phyloP scores from a whole-genome alignment of 345 rosid species.

The Firmiana major region DNA sequence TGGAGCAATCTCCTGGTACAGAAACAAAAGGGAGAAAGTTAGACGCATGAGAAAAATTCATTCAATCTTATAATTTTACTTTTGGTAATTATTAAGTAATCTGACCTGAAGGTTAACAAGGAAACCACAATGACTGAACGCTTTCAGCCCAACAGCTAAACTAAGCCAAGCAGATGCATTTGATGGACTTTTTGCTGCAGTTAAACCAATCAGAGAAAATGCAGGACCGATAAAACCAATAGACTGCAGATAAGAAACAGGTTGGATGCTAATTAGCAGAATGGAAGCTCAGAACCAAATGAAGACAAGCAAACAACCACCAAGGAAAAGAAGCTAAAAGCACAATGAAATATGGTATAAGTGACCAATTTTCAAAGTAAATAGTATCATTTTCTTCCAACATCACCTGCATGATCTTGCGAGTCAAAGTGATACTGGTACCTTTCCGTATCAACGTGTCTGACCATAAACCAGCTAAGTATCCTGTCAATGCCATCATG shows the following conservation, averaged over 20 bases:
- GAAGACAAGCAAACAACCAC: neutral
- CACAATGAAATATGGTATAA: neutral
- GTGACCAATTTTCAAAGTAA: neutral
- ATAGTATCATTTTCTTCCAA: neutral
- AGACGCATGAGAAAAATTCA: slow-evolving; percentile 11
- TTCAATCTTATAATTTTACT: neutral
- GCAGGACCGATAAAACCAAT: slow-evolving; percentile 88
- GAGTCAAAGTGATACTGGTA: slow-evolving; percentile 69
- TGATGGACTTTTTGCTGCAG: slow-evolving; percentile 64
- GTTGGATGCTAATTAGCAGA: neutral
- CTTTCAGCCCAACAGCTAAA: slow-evolving; percentile 80
- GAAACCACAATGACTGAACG: slow-evolving; percentile 95
- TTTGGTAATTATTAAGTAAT: neutral
- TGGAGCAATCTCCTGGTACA: slow-evolving; percentile 81
- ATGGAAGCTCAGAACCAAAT: slow-evolving; percentile 3
- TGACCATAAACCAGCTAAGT: slow-evolving; percentile 74
- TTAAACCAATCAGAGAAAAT: slow-evolving; percentile 72
- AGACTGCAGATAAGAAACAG: slow-evolving; percentile 50
- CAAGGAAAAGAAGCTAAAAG: neutral
- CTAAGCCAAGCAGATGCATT: slow-evolving; percentile 94
- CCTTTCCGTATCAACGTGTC: slow-evolving; percentile 71
- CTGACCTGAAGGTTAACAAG: slow-evolving; percentile 92
- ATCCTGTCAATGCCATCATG: slow-evolving; percentile 91
- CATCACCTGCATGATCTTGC: slow-evolving; percentile 91
- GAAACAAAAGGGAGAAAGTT: slow-evolving; percentile 21